Conservation (phyloP, 179 eudicot genomes). For the Spergularia azorica region DNA sequence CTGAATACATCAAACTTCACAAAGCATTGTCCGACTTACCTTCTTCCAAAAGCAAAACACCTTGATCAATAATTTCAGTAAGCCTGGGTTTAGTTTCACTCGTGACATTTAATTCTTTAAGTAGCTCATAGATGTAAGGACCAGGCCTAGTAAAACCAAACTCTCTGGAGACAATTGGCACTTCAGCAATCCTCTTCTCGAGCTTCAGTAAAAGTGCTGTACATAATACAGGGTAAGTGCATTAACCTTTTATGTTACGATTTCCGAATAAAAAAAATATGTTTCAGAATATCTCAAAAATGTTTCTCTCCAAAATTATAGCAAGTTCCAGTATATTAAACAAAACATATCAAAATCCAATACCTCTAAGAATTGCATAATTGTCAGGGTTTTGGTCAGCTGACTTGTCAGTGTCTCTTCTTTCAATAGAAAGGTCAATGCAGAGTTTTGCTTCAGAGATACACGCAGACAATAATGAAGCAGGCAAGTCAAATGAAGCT, state of each 20-base stretch:
- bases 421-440: slow-evolving; percentile 65
- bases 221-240: slow-evolving; percentile 14
- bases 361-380: slow-evolving; percentile 97
- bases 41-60: slow-evolving; percentile 87
- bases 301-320: background rate
- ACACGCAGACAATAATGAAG: slow-evolving; percentile 74
- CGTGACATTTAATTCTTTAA: slow-evolving; percentile 77
- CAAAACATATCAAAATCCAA: background rate
- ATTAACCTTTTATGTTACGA: background rate
- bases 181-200: slow-evolving; percentile 88
- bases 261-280: background rate
- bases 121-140: slow-evolving; percentile 85
- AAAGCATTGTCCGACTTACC: slow-evolving; percentile 44
- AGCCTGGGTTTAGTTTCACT: slow-evolving; percentile 61
- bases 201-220: slow-evolving; percentile 95
- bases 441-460: slow-evolving; percentile 88
- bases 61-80: slow-evolving; percentile 72
- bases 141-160: slow-evolving; percentile 95
- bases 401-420: slow-evolving; percentile 64
- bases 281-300: too few relatives aligned
- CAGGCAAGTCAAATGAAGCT: slow-evolving; percentile 91
- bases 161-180: slow-evolving; percentile 79
- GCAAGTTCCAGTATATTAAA: slow-evolving; percentile 23
- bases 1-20: slow-evolving; percentile 7
- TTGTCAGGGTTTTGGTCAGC: slow-evolving; percentile 82